Evolutionary conservation across 1,139 yeast species (phyloP).

Genomic region (Yamadazyma dendronema): DNA sequence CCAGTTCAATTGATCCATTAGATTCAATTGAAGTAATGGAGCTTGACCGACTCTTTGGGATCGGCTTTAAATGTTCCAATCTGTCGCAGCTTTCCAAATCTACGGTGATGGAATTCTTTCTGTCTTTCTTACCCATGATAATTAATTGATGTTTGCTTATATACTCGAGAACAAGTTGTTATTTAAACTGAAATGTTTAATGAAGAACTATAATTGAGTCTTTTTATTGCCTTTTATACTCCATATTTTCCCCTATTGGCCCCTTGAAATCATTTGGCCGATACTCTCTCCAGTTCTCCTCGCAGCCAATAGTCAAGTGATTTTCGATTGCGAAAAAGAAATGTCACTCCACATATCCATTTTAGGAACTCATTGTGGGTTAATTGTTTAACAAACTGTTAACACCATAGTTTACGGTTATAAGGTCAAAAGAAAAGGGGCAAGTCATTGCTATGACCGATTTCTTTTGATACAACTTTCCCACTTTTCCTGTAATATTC

Average conservation of each 20-base stretch:
- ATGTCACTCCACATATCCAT: slow-evolving; percentile 13
- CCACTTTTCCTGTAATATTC: too few species aligned
- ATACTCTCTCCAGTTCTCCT: background rate
- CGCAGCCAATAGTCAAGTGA: slow-evolving; percentile 3
- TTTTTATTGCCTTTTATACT: slow-evolving; percentile 1
- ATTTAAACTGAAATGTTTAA: background rate
- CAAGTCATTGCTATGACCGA: too few species aligned
- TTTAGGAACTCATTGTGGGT: slow-evolving; percentile 3
- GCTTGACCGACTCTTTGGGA: slow-evolving; percentile 35
- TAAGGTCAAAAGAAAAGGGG: too few species aligned
- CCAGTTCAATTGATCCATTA: slow-evolving; percentile 29
- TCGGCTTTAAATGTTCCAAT: slow-evolving; percentile 38
- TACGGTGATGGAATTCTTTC: slow-evolving; percentile 22
- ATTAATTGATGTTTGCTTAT: slow-evolving; percentile 5
- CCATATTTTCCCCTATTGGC: background rate
- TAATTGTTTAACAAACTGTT: too few species aligned
- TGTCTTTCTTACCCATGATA: slow-evolving; percentile 25
- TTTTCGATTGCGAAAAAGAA: slow-evolving; percentile 10
- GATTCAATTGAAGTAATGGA: slow-evolving; percentile 36
- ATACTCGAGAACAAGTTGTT: slow-evolving; percentile 8
- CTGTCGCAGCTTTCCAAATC: slow-evolving; percentile 41
- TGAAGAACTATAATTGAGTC: background rate
- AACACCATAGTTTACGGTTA: too few species aligned
- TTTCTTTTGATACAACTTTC: too few species aligned
- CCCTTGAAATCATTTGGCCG: background rate